Evolutionary conservation across 2,329 filamentous ascomycete species (phyloP).

Genomic region (Aspergillus persii): DNA sequence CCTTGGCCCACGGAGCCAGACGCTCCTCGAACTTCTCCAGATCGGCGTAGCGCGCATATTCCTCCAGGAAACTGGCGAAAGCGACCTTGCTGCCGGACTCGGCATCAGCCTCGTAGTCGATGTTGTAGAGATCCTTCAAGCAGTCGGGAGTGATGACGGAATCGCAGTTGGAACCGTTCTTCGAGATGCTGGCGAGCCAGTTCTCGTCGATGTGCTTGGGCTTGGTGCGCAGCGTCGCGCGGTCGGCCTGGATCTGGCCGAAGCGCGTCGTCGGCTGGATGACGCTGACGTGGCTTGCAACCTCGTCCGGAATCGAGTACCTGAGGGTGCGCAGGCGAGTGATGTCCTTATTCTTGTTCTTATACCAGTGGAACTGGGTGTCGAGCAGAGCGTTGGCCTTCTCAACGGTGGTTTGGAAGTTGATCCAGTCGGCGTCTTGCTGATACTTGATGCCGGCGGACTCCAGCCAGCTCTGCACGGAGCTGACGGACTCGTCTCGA

Average conservation of each 20-base stretch:
- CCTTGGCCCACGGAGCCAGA: conserved; percentile 40
- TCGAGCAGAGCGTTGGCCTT: conserved; percentile 38
- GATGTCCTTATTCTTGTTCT: conserved; percentile 23
- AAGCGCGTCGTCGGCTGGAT: conserved; percentile 45
- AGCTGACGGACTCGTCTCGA: conserved; percentile 35
- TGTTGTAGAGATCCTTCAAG: conserved; percentile 48
- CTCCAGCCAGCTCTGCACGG: conserved; percentile 49
- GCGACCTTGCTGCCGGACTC: conserved; percentile 40
- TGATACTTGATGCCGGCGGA: conserved; percentile 38
- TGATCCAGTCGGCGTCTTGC: conserved; percentile 40
- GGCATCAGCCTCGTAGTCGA: conserved; percentile 40
- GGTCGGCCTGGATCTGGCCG: conserved; percentile 33
- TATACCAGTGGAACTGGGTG: conserved; percentile 42
- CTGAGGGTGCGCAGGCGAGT: conserved; percentile 39
- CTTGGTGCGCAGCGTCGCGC: conserved; percentile 24
- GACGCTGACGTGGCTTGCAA: conserved; percentile 39
- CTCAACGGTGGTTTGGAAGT: conserved; percentile 35
- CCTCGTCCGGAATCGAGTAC: conserved; percentile 39
- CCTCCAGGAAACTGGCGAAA: conserved; percentile 49
- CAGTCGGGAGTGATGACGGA: conserved; percentile 47
- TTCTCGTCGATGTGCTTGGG: conserved; percentile 17
- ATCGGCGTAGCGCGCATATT: conserved; percentile 50
- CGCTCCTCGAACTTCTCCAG: conserved; percentile 40
- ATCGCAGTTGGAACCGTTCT: conserved; percentile 40
- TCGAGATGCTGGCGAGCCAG: conserved; percentile 17